Conservation (phyloP, 345 rosid genomes). For the Murraya paniculata region DNA sequence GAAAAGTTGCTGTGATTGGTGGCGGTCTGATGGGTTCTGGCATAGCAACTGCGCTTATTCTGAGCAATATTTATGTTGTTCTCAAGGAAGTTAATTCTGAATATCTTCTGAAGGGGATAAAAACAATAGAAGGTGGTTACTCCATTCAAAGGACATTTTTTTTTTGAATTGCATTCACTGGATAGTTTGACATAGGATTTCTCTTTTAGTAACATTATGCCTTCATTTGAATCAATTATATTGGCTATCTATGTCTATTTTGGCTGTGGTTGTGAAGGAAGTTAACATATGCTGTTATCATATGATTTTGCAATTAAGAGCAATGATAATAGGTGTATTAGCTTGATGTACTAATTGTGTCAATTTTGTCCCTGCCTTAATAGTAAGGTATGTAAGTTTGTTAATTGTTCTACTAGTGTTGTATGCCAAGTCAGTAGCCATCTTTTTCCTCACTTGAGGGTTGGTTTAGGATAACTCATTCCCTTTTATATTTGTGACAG, state of each 20-base stretch:
- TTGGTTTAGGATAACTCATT: background rate
- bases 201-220: background rate
- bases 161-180: background rate
- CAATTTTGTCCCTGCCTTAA: background rate
- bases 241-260: background rate
- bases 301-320: background rate
- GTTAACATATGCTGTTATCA: background rate
- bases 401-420: background rate
- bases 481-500: constrained; percentile 39
- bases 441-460: background rate
- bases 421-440: background rate
- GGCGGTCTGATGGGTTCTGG: constrained; percentile 99
- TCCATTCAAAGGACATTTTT: constrained; percentile 5
- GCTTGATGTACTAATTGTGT: background rate
- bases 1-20: constrained; percentile 92
- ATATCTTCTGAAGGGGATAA: constrained; percentile 75
- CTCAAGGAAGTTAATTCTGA: constrained; percentile 88
- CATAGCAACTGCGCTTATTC: constrained; percentile 76
- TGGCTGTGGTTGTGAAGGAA: background rate
- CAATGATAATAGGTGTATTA: background rate
- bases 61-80: constrained; percentile 63
- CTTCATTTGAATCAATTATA: background rate
- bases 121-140: constrained; percentile 65
- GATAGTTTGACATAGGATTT: constrained; percentile 1
- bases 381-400: background rate